phyloP scores from a whole-genome alignment of 768 basidiomycete species.

The Termitomyces eurrhizus region DNA sequence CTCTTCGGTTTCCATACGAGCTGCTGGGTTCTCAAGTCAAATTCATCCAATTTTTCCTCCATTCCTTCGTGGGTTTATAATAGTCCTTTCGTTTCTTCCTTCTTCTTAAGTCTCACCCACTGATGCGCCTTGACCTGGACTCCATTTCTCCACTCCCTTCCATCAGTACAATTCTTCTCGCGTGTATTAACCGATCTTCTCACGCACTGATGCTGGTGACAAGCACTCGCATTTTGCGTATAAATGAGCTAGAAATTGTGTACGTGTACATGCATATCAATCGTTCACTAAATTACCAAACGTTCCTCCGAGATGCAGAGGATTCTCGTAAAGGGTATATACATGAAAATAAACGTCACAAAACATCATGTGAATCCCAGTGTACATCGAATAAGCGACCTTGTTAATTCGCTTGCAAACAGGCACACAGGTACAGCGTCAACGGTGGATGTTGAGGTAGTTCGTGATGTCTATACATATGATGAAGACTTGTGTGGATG shows the following conservation, averaged over 20 bases:
- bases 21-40: not conserved
- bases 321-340: constrained; percentile 3
- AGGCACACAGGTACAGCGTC: constrained; percentile 18
- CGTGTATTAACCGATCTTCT: constrained; percentile 15
- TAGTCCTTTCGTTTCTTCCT: constrained; percentile 2
- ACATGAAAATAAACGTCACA: constrained; percentile 8
- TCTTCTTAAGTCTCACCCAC: not conserved
- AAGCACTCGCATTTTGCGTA: not conserved
- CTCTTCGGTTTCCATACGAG: constrained; percentile 12
- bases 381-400: constrained; percentile 8
- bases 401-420: constrained; percentile 15
- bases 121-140: not conserved
- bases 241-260: constrained; percentile 5
- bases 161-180: constrained; percentile 48
- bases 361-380: constrained; percentile 9
- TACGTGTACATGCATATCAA: constrained; percentile 11
- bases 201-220: constrained; percentile 4
- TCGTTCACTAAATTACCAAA: constrained; percentile 2
- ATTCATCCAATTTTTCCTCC: not conserved
- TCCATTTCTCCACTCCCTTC: constrained; percentile 19
- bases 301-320: constrained; percentile 11
- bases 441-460: constrained; percentile 3
- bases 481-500: not conserved
- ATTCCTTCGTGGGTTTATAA: not conserved
- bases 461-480: not conserved